Percentiles rank a stretch among this genome's conserved stretches.
Evolutionary conservation across 495 filamentous ascomycete species (phyloP).

Genomic region (Clohesyomyces aquaticus): DNA sequence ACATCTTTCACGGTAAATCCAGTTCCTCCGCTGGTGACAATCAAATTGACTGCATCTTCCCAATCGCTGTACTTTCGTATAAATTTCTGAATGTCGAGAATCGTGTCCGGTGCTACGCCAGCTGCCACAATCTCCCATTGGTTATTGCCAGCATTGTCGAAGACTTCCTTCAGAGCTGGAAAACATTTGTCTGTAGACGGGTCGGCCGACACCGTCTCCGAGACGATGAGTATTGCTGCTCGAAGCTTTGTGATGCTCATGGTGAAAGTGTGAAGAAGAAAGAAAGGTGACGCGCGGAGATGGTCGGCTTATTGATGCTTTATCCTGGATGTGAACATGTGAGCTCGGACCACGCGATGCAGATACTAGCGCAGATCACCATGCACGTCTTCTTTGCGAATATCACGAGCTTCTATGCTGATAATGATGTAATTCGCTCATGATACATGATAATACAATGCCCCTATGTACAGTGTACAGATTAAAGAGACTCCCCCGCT

Average conservation of each 20-base stretch:
- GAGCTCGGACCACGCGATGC: constrained; percentile 25
- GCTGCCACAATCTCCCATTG: constrained; percentile 71
- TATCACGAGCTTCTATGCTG: background rate
- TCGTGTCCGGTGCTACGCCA: constrained; percentile 80
- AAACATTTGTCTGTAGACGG: constrained; percentile 76
- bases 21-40: constrained; percentile 89
- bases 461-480: constrained; percentile 33
- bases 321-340: background rate
- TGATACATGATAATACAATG: constrained; percentile 37
- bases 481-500: constrained; percentile 4
- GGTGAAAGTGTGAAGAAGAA: constrained; percentile 2
- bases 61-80: constrained; percentile 72
- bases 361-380: constrained; percentile 1
- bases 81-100: constrained; percentile 70
- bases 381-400: background rate
- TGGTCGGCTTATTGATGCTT: constrained; percentile 6
- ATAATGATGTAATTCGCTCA: constrained; percentile 21
- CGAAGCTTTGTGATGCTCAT: constrained; percentile 50
- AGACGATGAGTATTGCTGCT: constrained; percentile 83
- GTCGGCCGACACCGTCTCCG: constrained; percentile 87
- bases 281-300: background rate
- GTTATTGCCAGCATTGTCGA: constrained; percentile 62
- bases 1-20: constrained; percentile 88
- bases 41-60: constrained; percentile 66
- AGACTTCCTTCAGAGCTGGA: constrained; percentile 65